Evolutionary conservation across 176 grass and related monocot species (phyloP), one percentile per base, ranked within the genome.

Genomic region (Phragmites australis): DNA sequence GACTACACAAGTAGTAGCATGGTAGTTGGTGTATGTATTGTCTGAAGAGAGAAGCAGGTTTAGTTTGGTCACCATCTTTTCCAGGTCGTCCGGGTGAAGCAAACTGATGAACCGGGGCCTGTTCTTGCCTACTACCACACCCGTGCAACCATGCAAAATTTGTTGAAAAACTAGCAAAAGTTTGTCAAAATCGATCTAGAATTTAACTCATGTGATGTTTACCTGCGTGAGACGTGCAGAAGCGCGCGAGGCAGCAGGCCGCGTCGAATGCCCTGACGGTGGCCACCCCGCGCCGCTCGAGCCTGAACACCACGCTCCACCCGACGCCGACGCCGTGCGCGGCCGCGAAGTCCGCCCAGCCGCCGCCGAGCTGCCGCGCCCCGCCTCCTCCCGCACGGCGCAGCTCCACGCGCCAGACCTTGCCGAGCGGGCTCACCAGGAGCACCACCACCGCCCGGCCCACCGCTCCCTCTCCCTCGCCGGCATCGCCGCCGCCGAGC

Each of bases 401-500:
- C 19, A 88, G 47, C 55, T 73, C 86, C 80, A 27, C 57, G 56
- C 58, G 86, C 48, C 74, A 65, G 65, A 71, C n/a, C 86, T 78
- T 82, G 57, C 86, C 86, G 65, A 83, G 2, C 73, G 56, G 86
- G 74, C 66, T 45, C 15, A 88, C 41, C 64, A 83, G 37, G 56
- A 72, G 39, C 47, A 78, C 65, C 26, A 3, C 53, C 54, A 26
- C 63, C 18, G 52, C 63, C 14, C 39, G 6, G 2, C 31, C 50
- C 57, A n/a, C 22, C 5, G 23, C 45, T 29, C 23, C 81, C 27
- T 13, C 81, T 31, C 11, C 68, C 51, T 22, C 43, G 51, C 31
- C 62, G 71, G n/a, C n/a, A n/a, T 42, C 84, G 40, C 17, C 77
- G 77, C 32, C 58, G 77, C 19, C 51, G 52, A 81, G 42, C 70